Evolutionary conservation across 805 yeast genomes (phyloP).

Genomic region (Saturnispora quitensis): DNA sequence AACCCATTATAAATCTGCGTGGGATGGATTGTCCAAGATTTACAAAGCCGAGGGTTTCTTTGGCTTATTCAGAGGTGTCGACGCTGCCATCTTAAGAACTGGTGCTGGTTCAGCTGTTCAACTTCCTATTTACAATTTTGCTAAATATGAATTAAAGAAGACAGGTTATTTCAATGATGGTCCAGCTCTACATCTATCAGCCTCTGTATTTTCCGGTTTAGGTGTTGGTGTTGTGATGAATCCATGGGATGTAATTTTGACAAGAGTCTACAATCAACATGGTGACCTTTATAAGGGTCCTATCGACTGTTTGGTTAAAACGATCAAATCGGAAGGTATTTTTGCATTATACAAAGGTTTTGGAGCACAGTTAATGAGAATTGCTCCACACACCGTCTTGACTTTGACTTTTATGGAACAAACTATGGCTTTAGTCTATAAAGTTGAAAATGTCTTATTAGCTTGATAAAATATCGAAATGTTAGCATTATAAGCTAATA

Average conservation of each 20-base stretch:
- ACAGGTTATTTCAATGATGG: constrained; percentile 51
- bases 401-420: constrained; percentile 94
- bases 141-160: constrained; percentile 53
- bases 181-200: constrained; percentile 57
- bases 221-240: constrained; percentile 96
- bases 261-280: constrained; percentile 79
- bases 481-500: neutral
- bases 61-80: constrained; percentile 86
- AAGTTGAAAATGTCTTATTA: constrained; percentile 30
- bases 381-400: constrained; percentile 90
- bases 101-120: constrained; percentile 96
- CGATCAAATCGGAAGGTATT: constrained; percentile 75
- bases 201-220: constrained; percentile 74
- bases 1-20: constrained; percentile 67
- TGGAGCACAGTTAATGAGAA: constrained; percentile 82
- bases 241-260: constrained; percentile 93
- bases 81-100: constrained; percentile 89
- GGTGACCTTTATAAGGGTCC: constrained; percentile 83
- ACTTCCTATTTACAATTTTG: constrained; percentile 77
- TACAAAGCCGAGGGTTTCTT: constrained; percentile 57
- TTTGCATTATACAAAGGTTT: constrained; percentile 90
- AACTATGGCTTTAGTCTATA: constrained; percentile 56
- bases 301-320: constrained; percentile 78
- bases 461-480: neutral
- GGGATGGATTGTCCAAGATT: constrained; percentile 60